Conservation (phyloP, 768 basidiomycete species). For the Tricholoma saponaceum region DNA sequence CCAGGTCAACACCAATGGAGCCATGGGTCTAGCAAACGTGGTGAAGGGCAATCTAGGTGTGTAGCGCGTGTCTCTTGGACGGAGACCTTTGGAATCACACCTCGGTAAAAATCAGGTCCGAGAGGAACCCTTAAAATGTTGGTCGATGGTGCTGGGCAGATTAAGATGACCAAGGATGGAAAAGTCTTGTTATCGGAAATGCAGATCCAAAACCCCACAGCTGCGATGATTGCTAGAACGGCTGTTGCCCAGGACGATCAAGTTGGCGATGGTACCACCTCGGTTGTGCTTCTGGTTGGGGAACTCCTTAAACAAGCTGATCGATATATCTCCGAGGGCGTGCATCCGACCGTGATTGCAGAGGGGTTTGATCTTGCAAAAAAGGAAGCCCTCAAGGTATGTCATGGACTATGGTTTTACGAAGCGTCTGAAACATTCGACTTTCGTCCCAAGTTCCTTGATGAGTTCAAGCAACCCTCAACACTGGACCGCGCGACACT, state of each 20-base stretch:
- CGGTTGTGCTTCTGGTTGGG: conserved; percentile 92
- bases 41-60: conserved; percentile 95
- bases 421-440: background rate
- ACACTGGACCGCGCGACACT: conserved; percentile 86
- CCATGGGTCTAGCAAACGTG: conserved; percentile 95
- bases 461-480: conserved; percentile 76
- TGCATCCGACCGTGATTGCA: conserved; percentile 93
- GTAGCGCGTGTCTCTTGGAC: conserved; percentile 13
- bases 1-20: conserved; percentile 89
- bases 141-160: conserved; percentile 95
- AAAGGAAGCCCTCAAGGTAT: conserved; percentile 85
- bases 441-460: conserved; percentile 70
- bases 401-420: conserved; percentile 22
- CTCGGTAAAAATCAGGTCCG: conserved; percentile 56
- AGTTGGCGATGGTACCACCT: conserved; percentile 98
- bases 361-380: conserved; percentile 97
- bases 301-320: conserved; percentile 97
- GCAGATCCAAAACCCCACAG: conserved; percentile 99
- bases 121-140: conserved; percentile 99
- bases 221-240: conserved; percentile 97
- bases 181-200: conserved; percentile 98
- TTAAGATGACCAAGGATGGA: conserved; percentile 99
- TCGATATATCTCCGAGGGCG: conserved; percentile 96
- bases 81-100: background rate
- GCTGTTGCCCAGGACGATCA: conserved; percentile 99